Evolutionary conservation across 2,329 filamentous ascomycete genomes (phyloP), one percentile per base, ranked within the genome.

Genomic region (Microcyclosporella mali): DNA sequence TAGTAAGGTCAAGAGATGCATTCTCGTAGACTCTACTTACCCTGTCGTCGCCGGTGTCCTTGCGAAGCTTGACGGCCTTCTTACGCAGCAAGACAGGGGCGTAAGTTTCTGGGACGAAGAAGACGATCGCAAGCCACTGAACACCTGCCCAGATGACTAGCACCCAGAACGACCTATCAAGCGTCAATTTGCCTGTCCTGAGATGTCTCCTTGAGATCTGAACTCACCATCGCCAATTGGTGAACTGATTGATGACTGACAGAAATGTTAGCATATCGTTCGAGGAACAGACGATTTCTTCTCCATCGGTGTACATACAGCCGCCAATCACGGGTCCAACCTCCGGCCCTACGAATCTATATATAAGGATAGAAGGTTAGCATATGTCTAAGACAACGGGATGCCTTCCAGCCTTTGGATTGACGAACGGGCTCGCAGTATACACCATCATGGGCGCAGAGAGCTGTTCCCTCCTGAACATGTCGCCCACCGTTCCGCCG

Each of bases 371-470:
- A n/a, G n/a, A n/a, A n/a, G n/a, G n/a, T n/a, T n/a, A n/a, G n/a
- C n/a, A n/a, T n/a, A n/a, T n/a, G n/a, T n/a, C n/a, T n/a, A n/a
- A n/a, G n/a, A n/a, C n/a, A n/a, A n/a, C n/a, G n/a, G n/a, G n/a
- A n/a, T n/a, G n/a, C n/a, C n/a, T n/a, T n/a, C n/a, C n/a, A n/a
- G n/a, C n/a, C n/a, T n/a, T n/a, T n/a, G n/a, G n/a, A n/a, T n/a
- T n/a, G n/a, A n/a, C 9, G 21, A 25, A 25, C 21, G 21, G 82
- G 1, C 71, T 72, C 6, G 80, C 70, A 4, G 69, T 71, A 46
- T 73, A 94, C 12, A 94, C 70, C 67, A 88, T 82, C 89, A 95
- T 94, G 2, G 88, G 88, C 6, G 77, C 75, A 52, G 83, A 81
- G 43, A 94, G 77, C 51, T 86, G 74, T 45, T 81, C 69, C 33